Evolutionary conservation across 225 moss, liverwort and hornwort genomes (phyloP).

Genomic region (Pleurozium schreberi): DNA sequence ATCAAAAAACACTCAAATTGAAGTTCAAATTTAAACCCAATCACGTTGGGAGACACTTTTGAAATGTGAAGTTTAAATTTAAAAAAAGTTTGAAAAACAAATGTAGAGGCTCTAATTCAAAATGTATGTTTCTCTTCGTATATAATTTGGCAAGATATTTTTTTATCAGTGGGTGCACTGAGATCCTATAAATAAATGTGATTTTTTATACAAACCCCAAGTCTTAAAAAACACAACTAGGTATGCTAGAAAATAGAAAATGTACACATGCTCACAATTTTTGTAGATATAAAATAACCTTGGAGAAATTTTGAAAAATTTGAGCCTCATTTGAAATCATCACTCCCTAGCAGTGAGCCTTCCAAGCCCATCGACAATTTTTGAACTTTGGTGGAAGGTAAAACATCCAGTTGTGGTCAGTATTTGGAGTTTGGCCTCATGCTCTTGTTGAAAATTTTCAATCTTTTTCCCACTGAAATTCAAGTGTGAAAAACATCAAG

Average conservation of each 20-base stretch:
- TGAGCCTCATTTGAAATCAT: neutral
- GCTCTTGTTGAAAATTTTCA: too few relatives aligned
- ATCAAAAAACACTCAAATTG: too few relatives aligned
- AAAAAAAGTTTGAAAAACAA: neutral
- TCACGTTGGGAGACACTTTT: too few relatives aligned
- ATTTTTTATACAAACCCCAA: neutral
- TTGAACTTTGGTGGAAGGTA: neutral
- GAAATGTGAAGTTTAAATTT: too few relatives aligned
- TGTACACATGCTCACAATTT: neutral
- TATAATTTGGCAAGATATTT: neutral
- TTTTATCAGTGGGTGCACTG: too few relatives aligned
- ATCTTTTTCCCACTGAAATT: too few relatives aligned
- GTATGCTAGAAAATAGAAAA: rapidly evolving
- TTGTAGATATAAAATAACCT: neutral
- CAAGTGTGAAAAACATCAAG: too few relatives aligned
- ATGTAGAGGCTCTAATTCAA: neutral
- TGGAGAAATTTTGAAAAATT: neutral
- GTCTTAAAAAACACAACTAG: neutral
- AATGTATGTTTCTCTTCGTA: neutral
- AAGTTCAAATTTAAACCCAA: too few relatives aligned
- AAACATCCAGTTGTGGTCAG: too few relatives aligned
- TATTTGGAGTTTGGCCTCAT: too few relatives aligned
- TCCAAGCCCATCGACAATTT: rapidly evolving
- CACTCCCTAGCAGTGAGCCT: neutral
- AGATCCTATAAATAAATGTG: neutral